Evolutionary conservation across 2,329 filamentous ascomycete species (phyloP).

Genomic region (Elsinoe necatrix): DNA sequence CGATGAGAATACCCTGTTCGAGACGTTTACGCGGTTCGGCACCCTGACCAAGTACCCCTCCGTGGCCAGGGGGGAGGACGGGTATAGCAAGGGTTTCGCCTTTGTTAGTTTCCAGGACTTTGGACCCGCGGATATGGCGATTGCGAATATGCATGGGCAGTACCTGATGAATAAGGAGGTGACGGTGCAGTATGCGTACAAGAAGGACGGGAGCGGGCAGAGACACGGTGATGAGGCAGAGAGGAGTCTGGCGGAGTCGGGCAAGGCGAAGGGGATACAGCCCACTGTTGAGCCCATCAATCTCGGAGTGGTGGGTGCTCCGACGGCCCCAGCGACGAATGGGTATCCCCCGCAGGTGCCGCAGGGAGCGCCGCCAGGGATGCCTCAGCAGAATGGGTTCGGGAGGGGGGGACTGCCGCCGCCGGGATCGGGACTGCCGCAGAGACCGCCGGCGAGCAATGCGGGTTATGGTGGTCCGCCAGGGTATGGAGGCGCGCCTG

Average conservation of each 20-base stretch:
- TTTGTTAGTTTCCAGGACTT: constrained; percentile 93
- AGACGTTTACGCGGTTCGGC: constrained; percentile 89
- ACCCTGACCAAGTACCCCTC: constrained; percentile 53
- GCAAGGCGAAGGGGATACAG: constrained; percentile 87
- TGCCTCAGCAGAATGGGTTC: constrained; percentile 28
- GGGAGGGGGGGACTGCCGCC: constrained; percentile 45
- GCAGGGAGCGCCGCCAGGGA: constrained; percentile 34
- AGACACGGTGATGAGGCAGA: constrained; percentile 92
- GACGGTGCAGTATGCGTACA: constrained; percentile 95
- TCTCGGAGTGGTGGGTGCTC: constrained; percentile 47
- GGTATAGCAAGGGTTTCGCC: constrained; percentile 87
- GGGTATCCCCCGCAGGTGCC: constrained; percentile 30
- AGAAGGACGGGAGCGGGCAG: constrained; percentile 97
- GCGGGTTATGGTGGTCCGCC: constrained; percentile 60
- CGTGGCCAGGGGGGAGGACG: constrained; percentile 76
- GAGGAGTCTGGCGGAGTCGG: constrained; percentile 80
- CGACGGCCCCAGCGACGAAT: constrained; percentile 35
- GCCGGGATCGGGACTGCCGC: constrained; percentile 53
- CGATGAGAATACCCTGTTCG: constrained; percentile 90
- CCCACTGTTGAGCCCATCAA: constrained; percentile 69
- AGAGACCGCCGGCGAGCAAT: constrained; percentile 61
- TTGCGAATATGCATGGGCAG: constrained; percentile 88
- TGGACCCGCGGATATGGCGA: constrained; percentile 84
- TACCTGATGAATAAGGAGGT: constrained; percentile 97
- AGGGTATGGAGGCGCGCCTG: constrained; percentile 34